A percentile compares a stretch with the other conserved stretches of the same genome.
Conservation (phyloP, 164 flowering plant genomes). For the grape (Vitis vinifera) region DNA sequence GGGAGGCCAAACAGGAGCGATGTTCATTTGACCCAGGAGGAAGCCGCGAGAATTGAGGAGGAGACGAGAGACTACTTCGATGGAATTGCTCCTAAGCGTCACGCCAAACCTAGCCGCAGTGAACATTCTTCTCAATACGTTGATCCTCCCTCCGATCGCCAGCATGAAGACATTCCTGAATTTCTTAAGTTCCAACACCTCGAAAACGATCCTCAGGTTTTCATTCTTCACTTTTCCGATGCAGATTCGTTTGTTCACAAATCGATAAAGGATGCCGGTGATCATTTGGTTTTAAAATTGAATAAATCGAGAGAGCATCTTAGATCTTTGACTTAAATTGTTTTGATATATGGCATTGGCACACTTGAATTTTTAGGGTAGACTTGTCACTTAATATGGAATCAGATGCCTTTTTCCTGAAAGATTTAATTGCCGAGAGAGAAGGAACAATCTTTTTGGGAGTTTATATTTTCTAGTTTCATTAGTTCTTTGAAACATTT, state of each 20-base stretch:
- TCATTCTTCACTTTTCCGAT: background rate
- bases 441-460: too few species aligned
- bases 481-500: too few species aligned
- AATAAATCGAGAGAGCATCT: too few species aligned
- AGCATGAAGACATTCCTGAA: constrained; percentile 42
- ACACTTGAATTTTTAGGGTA: too few species aligned
- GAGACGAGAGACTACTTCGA: constrained; percentile 64
- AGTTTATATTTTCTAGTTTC: too few species aligned
- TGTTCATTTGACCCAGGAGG: constrained; percentile 47
- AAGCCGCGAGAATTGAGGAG: constrained; percentile 51
- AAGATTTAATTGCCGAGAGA: too few species aligned
- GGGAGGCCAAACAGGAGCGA: constrained; percentile 60
- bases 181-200: constrained; percentile 54
- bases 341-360: too few species aligned
- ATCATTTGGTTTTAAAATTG: too few species aligned
- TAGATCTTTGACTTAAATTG: too few species aligned
- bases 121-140: constrained; percentile 56
- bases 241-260: constrained; percentile 31
- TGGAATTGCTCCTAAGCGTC: constrained; percentile 63
- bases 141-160: constrained; percentile 28
- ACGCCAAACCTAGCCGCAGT: constrained; percentile 81
- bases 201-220: constrained; percentile 57
- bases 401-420: too few species aligned
- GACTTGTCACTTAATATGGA: too few species aligned
- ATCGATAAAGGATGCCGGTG: too few species aligned